Conservation (phyloP, 352 stramenopile species). For the Phytopythium cucurbitacearum region DNA sequence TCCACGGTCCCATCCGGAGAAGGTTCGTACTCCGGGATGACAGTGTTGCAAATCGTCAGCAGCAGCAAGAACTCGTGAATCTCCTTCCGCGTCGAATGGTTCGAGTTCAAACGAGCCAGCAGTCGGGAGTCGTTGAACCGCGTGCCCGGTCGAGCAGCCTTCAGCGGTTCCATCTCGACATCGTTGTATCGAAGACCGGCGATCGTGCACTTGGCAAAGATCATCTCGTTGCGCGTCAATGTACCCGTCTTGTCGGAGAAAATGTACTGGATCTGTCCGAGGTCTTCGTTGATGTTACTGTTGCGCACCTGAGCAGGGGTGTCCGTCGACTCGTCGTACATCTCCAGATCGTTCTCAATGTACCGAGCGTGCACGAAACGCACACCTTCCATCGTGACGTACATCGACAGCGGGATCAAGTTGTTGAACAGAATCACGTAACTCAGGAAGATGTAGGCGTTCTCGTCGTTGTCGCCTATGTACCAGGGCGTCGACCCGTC, state of each 20-base stretch:
- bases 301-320: conserved; percentile 80
- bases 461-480: conserved; percentile 45
- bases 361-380: conserved; percentile 82
- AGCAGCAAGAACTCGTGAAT: conserved; percentile 84
- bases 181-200: conserved; percentile 90
- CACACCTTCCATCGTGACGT: conserved; percentile 89
- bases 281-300: conserved; percentile 87
- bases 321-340: conserved; percentile 72
- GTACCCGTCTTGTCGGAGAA: conserved; percentile 89
- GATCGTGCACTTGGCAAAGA: conserved; percentile 92
- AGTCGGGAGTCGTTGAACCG: conserved; percentile 78
- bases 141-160: conserved; percentile 47
- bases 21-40: conserved; percentile 72
- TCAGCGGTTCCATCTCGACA: conserved; percentile 51
- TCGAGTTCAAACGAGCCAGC: conserved; percentile 64
- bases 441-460: conserved; percentile 87
- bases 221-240: conserved; percentile 86
- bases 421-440: conserved; percentile 91
- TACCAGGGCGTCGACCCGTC: conserved; percentile 60
- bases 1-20: conserved; percentile 16
- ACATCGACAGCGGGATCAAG: conserved; percentile 85
- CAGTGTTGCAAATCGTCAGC: conserved; percentile 85
- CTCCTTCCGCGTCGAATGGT: conserved; percentile 80
- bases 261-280: conserved; percentile 89
- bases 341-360: conserved; percentile 83